These are phyloP conservation scores for Kwoniella shandongensis DNA, from an alignment of 768 basidiomycete species.

Conservation along the genomic window DNA sequence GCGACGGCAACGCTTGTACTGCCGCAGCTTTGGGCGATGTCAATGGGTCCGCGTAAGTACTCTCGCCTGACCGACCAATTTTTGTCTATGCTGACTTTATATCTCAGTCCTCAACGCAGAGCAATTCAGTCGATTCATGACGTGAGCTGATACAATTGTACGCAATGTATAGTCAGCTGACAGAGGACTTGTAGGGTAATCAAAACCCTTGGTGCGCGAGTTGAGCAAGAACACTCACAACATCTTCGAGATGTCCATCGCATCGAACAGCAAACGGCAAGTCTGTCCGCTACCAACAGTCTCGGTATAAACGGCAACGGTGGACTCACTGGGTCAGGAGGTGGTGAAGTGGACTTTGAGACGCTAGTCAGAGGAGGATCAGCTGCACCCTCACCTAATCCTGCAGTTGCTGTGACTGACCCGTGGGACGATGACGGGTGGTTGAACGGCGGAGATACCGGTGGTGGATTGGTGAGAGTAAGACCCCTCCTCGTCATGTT, in stretches of 20 bases:
- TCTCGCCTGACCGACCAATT: background rate
- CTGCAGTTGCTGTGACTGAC: conserved; percentile 22
- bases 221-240: conserved; percentile 88
- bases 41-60: conserved; percentile 81
- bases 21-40: conserved; percentile 95
- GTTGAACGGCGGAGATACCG: conserved; percentile 25
- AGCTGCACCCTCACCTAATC: conserved; percentile 6
- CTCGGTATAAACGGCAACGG: conserved; percentile 56
- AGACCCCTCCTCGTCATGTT: too few relatives aligned
- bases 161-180: background rate
- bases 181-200: conserved; percentile 46
- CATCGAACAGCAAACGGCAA: conserved; percentile 66
- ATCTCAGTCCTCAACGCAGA: conserved; percentile 54
- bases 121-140: conserved; percentile 93
- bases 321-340: conserved; percentile 16
- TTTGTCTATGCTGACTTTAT: background rate
- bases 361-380: conserved; percentile 43
- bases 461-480: conserved; percentile 31
- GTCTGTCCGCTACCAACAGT: conserved; percentile 57
- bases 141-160: conserved; percentile 51
- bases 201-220: conserved; percentile 65
- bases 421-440: conserved; percentile 45
- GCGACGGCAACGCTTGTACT: conserved; percentile 84
- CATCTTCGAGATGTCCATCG: conserved; percentile 90
- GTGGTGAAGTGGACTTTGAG: conserved; percentile 73